Evolutionary conservation across 2,329 filamentous ascomycete genomes (phyloP).

Genomic region (Calonectria montana): DNA sequence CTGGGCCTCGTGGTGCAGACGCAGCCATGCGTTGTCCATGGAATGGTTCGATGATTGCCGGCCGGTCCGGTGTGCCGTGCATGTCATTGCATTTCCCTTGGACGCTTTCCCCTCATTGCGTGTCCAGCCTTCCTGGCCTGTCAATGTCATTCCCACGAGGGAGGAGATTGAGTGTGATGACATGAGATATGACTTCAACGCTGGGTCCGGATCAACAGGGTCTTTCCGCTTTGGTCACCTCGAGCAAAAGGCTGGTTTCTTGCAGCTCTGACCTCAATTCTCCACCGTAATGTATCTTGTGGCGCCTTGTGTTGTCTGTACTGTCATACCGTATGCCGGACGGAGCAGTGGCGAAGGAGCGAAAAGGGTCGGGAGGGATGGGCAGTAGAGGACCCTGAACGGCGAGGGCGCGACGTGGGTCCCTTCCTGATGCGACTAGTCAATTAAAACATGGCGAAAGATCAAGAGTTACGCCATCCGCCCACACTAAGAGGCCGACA

Average conservation of each 20-base stretch:
- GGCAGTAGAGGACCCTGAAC: conserved; percentile 38
- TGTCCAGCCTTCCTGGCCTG: background rate
- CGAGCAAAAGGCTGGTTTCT: conserved; percentile 4
- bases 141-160: background rate
- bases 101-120: background rate
- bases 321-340: conserved; percentile 4
- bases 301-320: conserved; percentile 19
- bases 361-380: conserved; percentile 3
- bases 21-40: conserved; percentile 18
- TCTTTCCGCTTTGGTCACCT: conserved; percentile 32
- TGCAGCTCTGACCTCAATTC: background rate
- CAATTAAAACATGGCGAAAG: conserved; percentile 6
- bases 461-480: conserved; percentile 40
- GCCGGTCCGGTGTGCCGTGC: conserved; percentile 1
- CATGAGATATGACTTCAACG: background rate
- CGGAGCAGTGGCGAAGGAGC: conserved; percentile 10
- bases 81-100: background rate
- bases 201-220: conserved; percentile 40
- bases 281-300: background rate
- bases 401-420: conserved; percentile 21
- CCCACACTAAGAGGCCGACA: conserved; percentile 37
- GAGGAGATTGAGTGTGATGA: background rate
- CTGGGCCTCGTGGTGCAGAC: conserved; percentile 11
- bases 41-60: conserved; percentile 15
- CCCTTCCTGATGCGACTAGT: background rate